Base-by-base conservation (phyloP, 257 asterid genomes). In the Solanum medicagineum region DNA sequence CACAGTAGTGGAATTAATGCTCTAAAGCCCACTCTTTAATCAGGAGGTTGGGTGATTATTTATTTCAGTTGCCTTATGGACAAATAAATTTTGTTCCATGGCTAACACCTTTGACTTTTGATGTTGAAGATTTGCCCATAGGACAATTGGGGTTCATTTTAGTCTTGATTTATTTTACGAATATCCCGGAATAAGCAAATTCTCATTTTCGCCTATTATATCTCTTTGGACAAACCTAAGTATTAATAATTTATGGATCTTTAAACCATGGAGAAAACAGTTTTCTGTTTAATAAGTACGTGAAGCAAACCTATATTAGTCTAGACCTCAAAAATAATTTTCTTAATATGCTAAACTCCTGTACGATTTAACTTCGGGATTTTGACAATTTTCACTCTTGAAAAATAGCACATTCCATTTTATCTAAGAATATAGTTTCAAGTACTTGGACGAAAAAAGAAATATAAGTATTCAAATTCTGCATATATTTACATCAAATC, bases 271-370 rank as follows among this genome's bases (percentile, higher is more conserved):
- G 29, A 29, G 29, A 29, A 29, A 29, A 29, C 2, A 29, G 2
- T 29, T 29, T 29, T 29, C 29, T 29, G 26, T 20, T 57, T 57
- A 20, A 57, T 8, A 57, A 57, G 14, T 57, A 57, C 10, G 20
- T 6, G 0, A 6, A 20, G 65, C 13, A 0, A 20, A 9, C 0
- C 1, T 14, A 57, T 1, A 57, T 20, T 20, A 57, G 1, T 20
- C 7, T 1, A 59, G 3, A 20, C 29, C 65, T 59, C 29, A 60
- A 60, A 60, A 60, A 57, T 57, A 57, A 57, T 57, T 19, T 57
- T 20, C 13, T 57, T 57, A 4, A 57, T 57, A 57, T 57, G 19
- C 24, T 57, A 19, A 19, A 57, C 63, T 15, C 59, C 59, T 54
- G 20, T 7, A 16, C 16, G n/a, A 55, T 55, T 16, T 55, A 55